These are phyloP conservation scores for Puccinia sorghi DNA, from an alignment of 1,284 basidiomycete species.

Conservation along the genomic window DNA sequence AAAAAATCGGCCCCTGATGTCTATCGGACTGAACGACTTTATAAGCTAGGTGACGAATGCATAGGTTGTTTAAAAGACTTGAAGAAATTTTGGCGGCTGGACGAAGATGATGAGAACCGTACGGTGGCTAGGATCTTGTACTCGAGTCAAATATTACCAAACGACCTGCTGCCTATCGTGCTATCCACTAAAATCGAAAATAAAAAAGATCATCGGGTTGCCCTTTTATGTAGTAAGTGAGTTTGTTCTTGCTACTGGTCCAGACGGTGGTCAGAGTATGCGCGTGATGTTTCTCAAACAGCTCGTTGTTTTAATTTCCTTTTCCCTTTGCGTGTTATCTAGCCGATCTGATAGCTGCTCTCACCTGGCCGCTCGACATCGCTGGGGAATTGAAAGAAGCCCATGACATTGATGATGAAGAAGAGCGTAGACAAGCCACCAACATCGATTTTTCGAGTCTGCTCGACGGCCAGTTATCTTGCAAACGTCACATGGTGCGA, in stretches of 20 bases:
- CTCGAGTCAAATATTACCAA: constrained; percentile 74
- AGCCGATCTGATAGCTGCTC: constrained; percentile 82
- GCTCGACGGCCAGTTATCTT: constrained; percentile 74
- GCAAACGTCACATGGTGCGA: constrained; percentile 67
- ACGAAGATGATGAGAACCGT: constrained; percentile 89
- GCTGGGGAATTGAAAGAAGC: constrained; percentile 86
- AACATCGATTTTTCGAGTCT: constrained; percentile 83
- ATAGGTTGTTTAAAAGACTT: constrained; percentile 82
- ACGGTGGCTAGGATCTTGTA: constrained; percentile 88
- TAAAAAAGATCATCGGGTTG: constrained; percentile 72
- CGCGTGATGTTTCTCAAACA: neutral
- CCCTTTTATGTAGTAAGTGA: constrained; percentile 70
- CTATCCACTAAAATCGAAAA: constrained; percentile 66
- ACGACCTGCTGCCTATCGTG: constrained; percentile 82
- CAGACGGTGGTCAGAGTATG: neutral
- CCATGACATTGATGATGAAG: constrained; percentile 61
- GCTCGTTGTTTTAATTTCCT: neutral
- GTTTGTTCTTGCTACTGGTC: neutral
- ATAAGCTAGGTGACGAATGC: constrained; percentile 17
- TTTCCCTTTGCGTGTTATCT: neutral
- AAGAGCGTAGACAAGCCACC: constrained; percentile 67
- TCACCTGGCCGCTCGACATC: constrained; percentile 96
- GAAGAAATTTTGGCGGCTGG: constrained; percentile 90
- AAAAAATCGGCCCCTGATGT: neutral
- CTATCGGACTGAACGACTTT: neutral